These are phyloP conservation scores for Alternaria incomplexa DNA, from an alignment of 2,329 filamentous ascomycete genomes.

Conservation along the genomic window DNA sequence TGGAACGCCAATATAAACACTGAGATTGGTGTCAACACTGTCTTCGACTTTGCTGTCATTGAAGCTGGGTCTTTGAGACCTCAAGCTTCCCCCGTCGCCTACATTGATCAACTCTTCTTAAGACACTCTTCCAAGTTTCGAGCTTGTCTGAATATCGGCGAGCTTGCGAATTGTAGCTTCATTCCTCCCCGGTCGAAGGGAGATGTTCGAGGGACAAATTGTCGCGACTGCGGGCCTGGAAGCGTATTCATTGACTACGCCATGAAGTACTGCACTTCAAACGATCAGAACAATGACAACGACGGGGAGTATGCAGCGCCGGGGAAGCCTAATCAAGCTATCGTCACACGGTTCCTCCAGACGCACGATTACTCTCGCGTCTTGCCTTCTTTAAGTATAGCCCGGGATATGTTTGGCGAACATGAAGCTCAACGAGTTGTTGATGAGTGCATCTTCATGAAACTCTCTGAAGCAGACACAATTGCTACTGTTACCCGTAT, in stretches of 20 bases:
- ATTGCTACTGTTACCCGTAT: constrained; percentile 66
- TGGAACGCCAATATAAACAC: constrained; percentile 63
- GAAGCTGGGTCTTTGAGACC: constrained; percentile 64
- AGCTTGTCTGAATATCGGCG: constrained; percentile 67
- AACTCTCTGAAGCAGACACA: constrained; percentile 58
- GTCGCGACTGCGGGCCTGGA: constrained; percentile 64
- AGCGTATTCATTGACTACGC: constrained; percentile 64
- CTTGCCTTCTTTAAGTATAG: constrained; percentile 63
- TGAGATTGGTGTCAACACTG: constrained; percentile 63
- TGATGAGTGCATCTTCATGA: constrained; percentile 52
- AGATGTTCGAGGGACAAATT: constrained; percentile 50
- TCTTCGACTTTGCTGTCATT: constrained; percentile 64
- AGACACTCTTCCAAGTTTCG: constrained; percentile 64
- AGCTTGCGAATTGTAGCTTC: constrained; percentile 67
- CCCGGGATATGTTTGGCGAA: constrained; percentile 65
- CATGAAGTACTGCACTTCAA: constrained; percentile 61
- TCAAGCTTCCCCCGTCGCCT: constrained; percentile 62
- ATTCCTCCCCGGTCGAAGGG: constrained; percentile 57
- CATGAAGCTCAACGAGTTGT: constrained; percentile 62
- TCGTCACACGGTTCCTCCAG: constrained; percentile 60
- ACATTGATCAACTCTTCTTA: constrained; percentile 63
- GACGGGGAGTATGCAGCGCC: constrained; percentile 59
- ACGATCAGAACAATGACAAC: constrained; percentile 58
- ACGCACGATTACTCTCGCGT: constrained; percentile 58
- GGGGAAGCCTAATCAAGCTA: constrained; percentile 58